Base-by-base conservation (phyloP, 805 yeast genomes). In the Allodekkera sacchari region DNA sequence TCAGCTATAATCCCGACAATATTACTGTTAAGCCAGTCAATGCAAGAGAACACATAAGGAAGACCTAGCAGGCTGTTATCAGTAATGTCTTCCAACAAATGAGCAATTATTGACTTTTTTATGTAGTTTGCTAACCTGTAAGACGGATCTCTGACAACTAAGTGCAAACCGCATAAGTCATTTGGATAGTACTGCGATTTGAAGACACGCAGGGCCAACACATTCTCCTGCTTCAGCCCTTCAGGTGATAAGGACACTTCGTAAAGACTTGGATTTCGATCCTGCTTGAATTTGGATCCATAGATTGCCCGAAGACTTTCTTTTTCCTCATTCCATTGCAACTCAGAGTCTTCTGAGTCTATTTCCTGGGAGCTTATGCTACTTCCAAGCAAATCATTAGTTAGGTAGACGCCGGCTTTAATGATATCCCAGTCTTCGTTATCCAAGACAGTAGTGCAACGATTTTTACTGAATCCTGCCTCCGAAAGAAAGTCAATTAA, bases 1-100 rank as follows among this genome's bases (percentile, higher is more conserved):
- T 77, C 65, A 25, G 75, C 72, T 7, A 82, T 68, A 10, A 87
- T 64, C 3, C 54, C 52, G 5, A 62, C 55, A 27, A 79, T 57
- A 43, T 82, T 72, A 11, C 71, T 77, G 41, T 80, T 78, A 12
- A 88, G 45, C 88, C 94, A 87, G 39, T 85, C 94, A 31, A 74
- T 61, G n/a, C 84, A 61, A 5, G 75, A 59, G 48, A 63, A 81
- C 1, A 87, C 53, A 57, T 78, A 71, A 45, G 82, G 74, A 44
- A 76, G 83, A 2, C 96, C 96, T 4, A 79, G 19, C 5, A 75
- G 44, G 8, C 62, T 59, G 21, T 59, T 55, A 3, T 63, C 60
- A 4, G 56, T 43, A 2, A 78, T 43, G 39, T 67, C 63, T 8
- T 56, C 48, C n/a, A 69, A 44, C 18, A 77, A 50, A 22, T 65